Conservation (phyloP, 106 monocot genomes). For the Dendrobium nobile region DNA sequence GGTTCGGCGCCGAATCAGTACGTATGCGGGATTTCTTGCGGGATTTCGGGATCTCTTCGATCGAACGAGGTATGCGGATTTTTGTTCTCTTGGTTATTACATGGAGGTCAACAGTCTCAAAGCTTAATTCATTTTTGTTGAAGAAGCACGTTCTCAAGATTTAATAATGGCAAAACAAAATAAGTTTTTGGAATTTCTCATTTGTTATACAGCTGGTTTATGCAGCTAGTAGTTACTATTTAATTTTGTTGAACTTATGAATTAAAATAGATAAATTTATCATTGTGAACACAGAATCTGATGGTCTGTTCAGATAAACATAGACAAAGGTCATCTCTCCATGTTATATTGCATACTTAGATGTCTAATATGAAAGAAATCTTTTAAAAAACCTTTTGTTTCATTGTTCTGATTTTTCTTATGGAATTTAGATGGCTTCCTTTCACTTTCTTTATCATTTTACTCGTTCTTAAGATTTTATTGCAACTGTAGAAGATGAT, state of each 20-base stretch:
- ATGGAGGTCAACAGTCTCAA: no score
- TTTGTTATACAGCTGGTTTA: background rate
- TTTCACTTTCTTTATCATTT: no score
- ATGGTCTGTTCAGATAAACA: background rate
- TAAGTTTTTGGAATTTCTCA: background rate
- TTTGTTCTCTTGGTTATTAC: no score
- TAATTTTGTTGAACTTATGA: background rate
- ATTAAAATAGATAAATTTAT: background rate
- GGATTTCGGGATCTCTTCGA: no score
- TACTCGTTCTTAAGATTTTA: no score
- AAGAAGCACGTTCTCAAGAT: no score
- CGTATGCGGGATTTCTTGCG: no score
- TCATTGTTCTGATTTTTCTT: background rate
- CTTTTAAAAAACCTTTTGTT: background rate
- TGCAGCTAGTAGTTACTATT: background rate
- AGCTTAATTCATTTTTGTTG: background rate
- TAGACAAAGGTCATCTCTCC: background rate
- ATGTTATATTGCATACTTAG: background rate
- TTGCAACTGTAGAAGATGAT: no score
- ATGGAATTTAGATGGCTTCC: background rate
- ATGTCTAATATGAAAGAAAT: background rate
- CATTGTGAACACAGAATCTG: background rate
- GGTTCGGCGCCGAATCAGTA: no score
- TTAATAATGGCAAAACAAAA: no score
- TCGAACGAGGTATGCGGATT: no score